Base-by-base conservation (phyloP, 2,329 filamentous ascomycete species). In the Metarhizium guizhouense region DNA sequence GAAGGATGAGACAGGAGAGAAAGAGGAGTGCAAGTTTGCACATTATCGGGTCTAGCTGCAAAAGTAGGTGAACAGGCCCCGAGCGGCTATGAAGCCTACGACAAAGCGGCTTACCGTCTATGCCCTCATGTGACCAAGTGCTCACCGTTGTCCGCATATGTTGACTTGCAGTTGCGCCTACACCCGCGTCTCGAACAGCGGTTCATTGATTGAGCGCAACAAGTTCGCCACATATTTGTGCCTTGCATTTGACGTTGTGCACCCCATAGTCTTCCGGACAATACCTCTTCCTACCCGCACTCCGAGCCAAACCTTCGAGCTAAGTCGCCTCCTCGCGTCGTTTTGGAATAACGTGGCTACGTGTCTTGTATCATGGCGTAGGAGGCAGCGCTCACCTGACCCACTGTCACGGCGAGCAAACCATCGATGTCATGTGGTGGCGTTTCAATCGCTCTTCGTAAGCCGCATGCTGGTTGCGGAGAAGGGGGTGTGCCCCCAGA, bases 11-110 rank as follows among this genome's bases (percentile, higher is more conserved):
- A 58, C 59, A 8, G 60, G 57, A 1, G 58, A 56, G 13, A 61
- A 58, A 25, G 62, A 64, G 50, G 63, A 65, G 55, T 72, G 69
- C 68, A 70, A 66, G 61, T 63, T 72, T 59, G 58, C 62, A 32
- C 54, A 59, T 20, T 71, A 71, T 55, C 64, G 62, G 18, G 68
- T 70, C 42, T 71, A 65, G 65, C 54, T 70, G 48, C 66, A 5
- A 40, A 16, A 40, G 38, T 13, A 13, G 38, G 38, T 4, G 14
- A 11, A 11, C 1, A 40, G 1, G 13, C 32, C 10, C 32, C 10
- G 32, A 34, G 32, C 32, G 10, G 32, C 32, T 11, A 34, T 11
- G 32, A 34, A 11, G 7, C 32, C 32, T 34, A 34, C 10, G 7
- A 34, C 32, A 34, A 34, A 11, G 32, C 32, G 32, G 32, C 32